Percentiles rank a stretch among this genome's conserved stretches.
These are phyloP conservation scores for Danielia oregonensis DNA, from an alignment of 805 yeast genomes.

Conservation along the genomic window DNA sequence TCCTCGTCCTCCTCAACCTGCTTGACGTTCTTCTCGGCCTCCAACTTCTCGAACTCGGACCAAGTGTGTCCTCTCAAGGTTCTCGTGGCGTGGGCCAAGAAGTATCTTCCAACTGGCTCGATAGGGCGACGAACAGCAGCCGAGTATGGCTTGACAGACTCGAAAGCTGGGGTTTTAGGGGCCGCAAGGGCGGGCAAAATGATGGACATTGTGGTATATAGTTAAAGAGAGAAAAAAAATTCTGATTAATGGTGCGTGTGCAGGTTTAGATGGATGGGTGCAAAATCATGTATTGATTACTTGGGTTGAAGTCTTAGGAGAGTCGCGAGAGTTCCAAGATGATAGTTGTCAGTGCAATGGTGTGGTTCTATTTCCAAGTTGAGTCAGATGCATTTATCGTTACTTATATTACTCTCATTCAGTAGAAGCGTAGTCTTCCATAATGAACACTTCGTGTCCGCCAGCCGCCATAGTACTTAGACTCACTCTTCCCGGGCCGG, in stretches of 20 bases:
- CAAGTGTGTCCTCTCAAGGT: constrained; percentile 95
- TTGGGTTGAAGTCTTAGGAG: too few relatives aligned
- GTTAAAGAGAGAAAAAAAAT: not conserved
- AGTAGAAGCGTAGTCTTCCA: too few relatives aligned
- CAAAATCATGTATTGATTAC: too few relatives aligned
- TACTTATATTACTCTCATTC: too few relatives aligned
- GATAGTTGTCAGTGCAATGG: too few relatives aligned
- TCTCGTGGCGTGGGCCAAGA: constrained; percentile 95
- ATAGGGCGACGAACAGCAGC: constrained; percentile 73
- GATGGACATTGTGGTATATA: constrained; percentile 28
- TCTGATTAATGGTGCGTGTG: too few relatives aligned
- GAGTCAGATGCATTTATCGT: too few relatives aligned
- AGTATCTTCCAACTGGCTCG: constrained; percentile 96
- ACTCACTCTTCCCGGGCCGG: not conserved
- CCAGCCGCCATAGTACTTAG: too few relatives aligned
- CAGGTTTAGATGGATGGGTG: too few relatives aligned
- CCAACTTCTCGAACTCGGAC: constrained; percentile 93
- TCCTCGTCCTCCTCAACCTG: constrained; percentile 59
- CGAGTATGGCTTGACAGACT: constrained; percentile 47
- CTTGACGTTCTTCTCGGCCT: constrained; percentile 84
- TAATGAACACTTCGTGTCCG: too few relatives aligned
- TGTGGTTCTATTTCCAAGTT: too few relatives aligned
- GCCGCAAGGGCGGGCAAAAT: constrained; percentile 50
- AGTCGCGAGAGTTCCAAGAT: too few relatives aligned
- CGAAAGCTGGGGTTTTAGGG: constrained; percentile 45